Percentiles rank a stretch among this genome's conserved stretches.
Evolutionary conservation across 495 filamentous ascomycete genomes (phyloP).

Genomic region (Penicillium fimorum): DNA sequence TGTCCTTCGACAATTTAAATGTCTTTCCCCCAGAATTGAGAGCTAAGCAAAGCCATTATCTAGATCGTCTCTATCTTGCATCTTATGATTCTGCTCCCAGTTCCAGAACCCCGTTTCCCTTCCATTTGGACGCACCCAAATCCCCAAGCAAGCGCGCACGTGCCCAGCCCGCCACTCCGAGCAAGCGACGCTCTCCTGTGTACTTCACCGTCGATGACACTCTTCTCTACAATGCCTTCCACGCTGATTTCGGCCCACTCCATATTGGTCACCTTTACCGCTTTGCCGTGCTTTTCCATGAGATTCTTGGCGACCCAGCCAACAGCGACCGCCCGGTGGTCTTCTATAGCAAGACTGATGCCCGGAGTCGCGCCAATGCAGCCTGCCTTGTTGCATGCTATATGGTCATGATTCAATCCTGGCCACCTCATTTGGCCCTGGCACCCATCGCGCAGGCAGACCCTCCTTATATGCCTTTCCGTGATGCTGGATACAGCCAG

Average conservation of each 20-base stretch:
- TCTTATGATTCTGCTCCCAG: slow-evolving; percentile 83
- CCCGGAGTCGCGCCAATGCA: slow-evolving; percentile 92
- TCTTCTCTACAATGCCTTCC: slow-evolving; percentile 95
- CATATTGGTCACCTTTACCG: slow-evolving; percentile 97
- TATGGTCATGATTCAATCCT: slow-evolving; percentile 97
- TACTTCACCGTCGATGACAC: slow-evolving; percentile 96
- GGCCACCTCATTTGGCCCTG: slow-evolving; percentile 97
- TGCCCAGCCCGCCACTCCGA: slow-evolving; percentile 55
- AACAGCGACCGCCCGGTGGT: slow-evolving; percentile 84
- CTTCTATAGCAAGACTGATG: slow-evolving; percentile 90
- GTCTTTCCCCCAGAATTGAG: neutral
- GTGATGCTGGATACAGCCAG: slow-evolving; percentile 97
- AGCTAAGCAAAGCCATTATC: slow-evolving; percentile 16
- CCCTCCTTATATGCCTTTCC: slow-evolving; percentile 96
- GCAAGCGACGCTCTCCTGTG: slow-evolving; percentile 62
- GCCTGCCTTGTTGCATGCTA: slow-evolving; percentile 95
- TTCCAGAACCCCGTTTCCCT: slow-evolving; percentile 82
- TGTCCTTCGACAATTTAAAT: slow-evolving; percentile 4
- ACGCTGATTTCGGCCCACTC: slow-evolving; percentile 95
- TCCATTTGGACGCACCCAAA: slow-evolving; percentile 57
- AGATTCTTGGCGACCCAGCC: slow-evolving; percentile 82
- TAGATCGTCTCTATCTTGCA: slow-evolving; percentile 93
- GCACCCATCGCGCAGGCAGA: slow-evolving; percentile 95
- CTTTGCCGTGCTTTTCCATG: slow-evolving; percentile 92
- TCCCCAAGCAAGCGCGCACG: slow-evolving; percentile 76